Base-by-base conservation (phyloP, 148 eudicot species). In the Cornus florida region DNA sequence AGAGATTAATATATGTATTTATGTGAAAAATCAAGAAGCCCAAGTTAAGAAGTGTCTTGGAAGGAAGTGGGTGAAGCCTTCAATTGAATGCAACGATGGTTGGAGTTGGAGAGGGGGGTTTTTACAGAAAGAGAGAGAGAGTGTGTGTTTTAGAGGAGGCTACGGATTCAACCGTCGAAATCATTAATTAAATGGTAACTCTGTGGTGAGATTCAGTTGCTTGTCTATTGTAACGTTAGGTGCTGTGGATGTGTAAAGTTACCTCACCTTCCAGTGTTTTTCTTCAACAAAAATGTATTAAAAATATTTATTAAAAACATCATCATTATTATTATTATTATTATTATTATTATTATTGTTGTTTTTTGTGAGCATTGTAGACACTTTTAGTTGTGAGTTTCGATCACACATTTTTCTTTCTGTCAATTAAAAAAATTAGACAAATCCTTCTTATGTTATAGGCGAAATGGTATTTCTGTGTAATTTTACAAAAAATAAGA, bases 61-160 rank as follows among this genome's bases (percentile, higher is more conserved):
- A 82, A 82, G 83, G 82, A n/a, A 79, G 72, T 33, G 10, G 81
- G 70, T 22, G 64, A 14, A 73, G 67, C 22, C 67, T 73, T 73
- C 67, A 57, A 73, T 32, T 14, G 67, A 73, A 32, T 73, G 76
- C 76, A 48, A 73, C 19, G 50, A 38, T 33, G 33, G 72, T 33
- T 70, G 38, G n/a, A 70, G 28, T 28, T 28, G 28, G 35, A 68
- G 43, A 38, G 46, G 38, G n/a, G 38, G 38, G 38, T 35, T 4
- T 35, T 28, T 28, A 28, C 38, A 70, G 72, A 38, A 1, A 74
- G 64, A 22, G 66, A 33, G 20, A 33, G 6, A 68, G 72, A 73
- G 66, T 56, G 66, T 28, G 76, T 28, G 28, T 28, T 28, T 28
- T 28, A 12, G 19, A 39, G 5, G 22, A 20, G 38, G 10, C 19